Conservation (phyloP, 208 protist genomes). For the Plasmodiophora brassicae region DNA sequence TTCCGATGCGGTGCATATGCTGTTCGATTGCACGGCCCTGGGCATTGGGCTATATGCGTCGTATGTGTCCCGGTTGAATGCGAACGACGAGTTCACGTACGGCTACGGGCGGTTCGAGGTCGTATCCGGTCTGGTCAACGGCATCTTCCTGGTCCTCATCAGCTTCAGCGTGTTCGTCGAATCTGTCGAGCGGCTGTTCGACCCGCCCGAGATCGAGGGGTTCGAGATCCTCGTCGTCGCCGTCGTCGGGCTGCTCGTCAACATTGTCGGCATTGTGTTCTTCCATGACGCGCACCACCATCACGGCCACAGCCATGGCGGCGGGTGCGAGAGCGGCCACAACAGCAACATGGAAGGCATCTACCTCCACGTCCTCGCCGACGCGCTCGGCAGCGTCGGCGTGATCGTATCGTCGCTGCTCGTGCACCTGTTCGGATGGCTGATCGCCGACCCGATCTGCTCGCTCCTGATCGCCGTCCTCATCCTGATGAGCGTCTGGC, state of each 20-base stretch:
- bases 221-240: conserved; percentile 45
- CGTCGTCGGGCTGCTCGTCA: conserved; percentile 62
- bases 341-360: conserved; percentile 58
- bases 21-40: conserved; percentile 86
- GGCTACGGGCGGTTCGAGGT: conserved; percentile 66
- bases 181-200: conserved; percentile 54
- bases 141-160: conserved; percentile 67
- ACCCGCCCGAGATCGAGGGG: conserved; percentile 45
- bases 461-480: conserved; percentile 63
- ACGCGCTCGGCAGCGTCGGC: conserved; percentile 70
- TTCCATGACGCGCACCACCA: conserved; percentile 53
- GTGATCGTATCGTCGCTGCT: conserved; percentile 68
- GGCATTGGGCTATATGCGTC: conserved; percentile 80
- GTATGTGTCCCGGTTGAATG: conserved; percentile 75
- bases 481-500: conserved; percentile 60
- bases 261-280: conserved; percentile 68
- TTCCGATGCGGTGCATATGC: conserved; percentile 93
- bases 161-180: conserved; percentile 63
- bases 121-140: conserved; percentile 68
- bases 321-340: neutral
- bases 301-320: conserved; percentile 6
- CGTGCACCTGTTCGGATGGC: conserved; percentile 58
- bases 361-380: conserved; percentile 69
- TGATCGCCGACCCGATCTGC: conserved; percentile 65
- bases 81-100: conserved; percentile 66